These are phyloP conservation scores for Cytospora paraplurivora DNA, from an alignment of 2,329 filamentous ascomycete species.

Conservation along the genomic window DNA sequence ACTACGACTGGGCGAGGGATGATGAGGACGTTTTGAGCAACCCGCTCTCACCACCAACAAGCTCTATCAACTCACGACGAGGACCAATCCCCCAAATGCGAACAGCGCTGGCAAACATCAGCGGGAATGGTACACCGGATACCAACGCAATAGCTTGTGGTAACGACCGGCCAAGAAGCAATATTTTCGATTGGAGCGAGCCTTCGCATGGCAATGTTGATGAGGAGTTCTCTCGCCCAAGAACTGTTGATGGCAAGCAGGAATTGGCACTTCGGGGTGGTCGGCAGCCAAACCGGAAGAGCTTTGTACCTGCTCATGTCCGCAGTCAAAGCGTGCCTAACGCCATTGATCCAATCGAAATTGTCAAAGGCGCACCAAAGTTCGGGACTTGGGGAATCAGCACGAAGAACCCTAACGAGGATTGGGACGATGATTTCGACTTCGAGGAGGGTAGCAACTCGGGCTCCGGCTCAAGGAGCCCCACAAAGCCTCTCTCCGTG, in stretches of 20 bases:
- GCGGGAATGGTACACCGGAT: constrained; percentile 47
- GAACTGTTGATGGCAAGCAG: constrained; percentile 77
- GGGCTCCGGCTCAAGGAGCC: constrained; percentile 37
- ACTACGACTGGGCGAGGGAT: constrained; percentile 64
- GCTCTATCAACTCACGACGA: constrained; percentile 54
- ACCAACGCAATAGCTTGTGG: constrained; percentile 36
- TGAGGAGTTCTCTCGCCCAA: constrained; percentile 63
- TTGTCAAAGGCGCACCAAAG: constrained; percentile 59
- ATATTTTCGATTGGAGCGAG: constrained; percentile 79
- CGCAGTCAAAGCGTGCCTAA: constrained; percentile 81
- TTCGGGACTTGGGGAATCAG: constrained; percentile 82
- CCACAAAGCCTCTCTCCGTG: constrained; percentile 53
- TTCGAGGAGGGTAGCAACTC: constrained; percentile 56
- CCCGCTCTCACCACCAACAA: constrained; percentile 59
- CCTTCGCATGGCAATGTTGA: constrained; percentile 65
- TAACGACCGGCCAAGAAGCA: constrained; percentile 62
- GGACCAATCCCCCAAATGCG: constrained; percentile 56
- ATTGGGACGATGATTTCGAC: constrained; percentile 90
- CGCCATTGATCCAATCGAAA: constrained; percentile 63
- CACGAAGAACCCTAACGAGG: constrained; percentile 79
- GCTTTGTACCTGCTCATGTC: constrained; percentile 69
- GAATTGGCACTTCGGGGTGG: constrained; percentile 71
- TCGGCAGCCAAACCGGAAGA: constrained; percentile 66
- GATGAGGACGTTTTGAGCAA: constrained; percentile 57
- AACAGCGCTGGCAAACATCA: constrained; percentile 56